Evolutionary conservation across 306 rosid species (phyloP).

Genomic region (Prunus davidiana): DNA sequence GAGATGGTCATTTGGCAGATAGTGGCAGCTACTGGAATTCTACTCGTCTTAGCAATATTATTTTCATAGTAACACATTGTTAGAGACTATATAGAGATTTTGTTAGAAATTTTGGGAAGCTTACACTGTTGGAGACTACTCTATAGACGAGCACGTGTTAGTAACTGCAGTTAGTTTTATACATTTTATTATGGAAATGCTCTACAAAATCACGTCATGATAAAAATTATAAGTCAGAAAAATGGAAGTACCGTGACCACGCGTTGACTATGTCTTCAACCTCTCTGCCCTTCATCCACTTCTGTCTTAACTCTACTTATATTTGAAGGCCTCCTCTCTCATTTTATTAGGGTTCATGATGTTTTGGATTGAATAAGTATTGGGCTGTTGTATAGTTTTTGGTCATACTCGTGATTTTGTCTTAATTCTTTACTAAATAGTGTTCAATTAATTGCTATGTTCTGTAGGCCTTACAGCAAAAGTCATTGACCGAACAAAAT

Average conservation of each 20-base stretch:
- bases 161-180: background rate
- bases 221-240: background rate
- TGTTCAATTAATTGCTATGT: constrained; percentile 22
- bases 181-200: background rate
- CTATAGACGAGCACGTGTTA: background rate
- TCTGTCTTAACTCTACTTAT: background rate
- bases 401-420: constrained; percentile 9
- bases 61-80: background rate
- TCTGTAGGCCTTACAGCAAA: constrained; percentile 90
- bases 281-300: background rate
- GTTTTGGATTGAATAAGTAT: background rate
- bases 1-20: background rate
- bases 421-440: constrained; percentile 5
- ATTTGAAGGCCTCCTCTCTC: background rate
- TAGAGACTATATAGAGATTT: background rate
- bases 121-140: background rate
- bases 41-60: background rate
- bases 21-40: background rate
- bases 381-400: background rate
- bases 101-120: background rate
- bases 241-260: background rate
- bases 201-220: background rate
- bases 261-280: background rate
- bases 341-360: background rate
- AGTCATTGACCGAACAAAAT: constrained; percentile 76